These are phyloP conservation scores for Phytophthora ohioensis DNA, from an alignment of 352 stramenopile genomes.

Conservation along the genomic window DNA sequence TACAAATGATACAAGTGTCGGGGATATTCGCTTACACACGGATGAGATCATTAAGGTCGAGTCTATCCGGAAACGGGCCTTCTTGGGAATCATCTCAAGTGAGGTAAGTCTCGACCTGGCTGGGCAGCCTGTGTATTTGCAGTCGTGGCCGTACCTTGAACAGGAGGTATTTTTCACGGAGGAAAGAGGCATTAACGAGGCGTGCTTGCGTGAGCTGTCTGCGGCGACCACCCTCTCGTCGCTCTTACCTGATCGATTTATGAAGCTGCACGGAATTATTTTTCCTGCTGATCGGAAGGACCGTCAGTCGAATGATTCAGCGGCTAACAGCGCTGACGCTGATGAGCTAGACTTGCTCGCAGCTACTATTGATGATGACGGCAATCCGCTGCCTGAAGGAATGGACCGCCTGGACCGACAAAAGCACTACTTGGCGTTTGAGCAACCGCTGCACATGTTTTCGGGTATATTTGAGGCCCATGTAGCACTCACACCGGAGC, in stretches of 20 bases:
- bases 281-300: slow-evolving; percentile 67
- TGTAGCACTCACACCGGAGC: slow-evolving; percentile 44
- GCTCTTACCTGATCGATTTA: slow-evolving; percentile 57
- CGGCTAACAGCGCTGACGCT: slow-evolving; percentile 18
- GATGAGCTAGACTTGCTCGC: slow-evolving; percentile 51
- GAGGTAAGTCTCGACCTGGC: slow-evolving; percentile 55
- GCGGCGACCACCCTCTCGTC: slow-evolving; percentile 55
- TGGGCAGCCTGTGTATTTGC: slow-evolving; percentile 68
- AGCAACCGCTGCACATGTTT: slow-evolving; percentile 82
- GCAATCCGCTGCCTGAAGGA: slow-evolving; percentile 38
- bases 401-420: slow-evolving; percentile 46
- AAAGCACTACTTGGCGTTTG: slow-evolving; percentile 83
- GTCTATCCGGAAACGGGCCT: slow-evolving; percentile 77
- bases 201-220: slow-evolving; percentile 66
- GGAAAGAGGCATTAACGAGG: slow-evolving; percentile 55
- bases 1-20: slow-evolving; percentile 20
- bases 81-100: slow-evolving; percentile 54
- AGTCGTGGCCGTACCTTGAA: slow-evolving; percentile 84
- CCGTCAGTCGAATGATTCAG: slow-evolving; percentile 23
- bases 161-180: slow-evolving; percentile 59
- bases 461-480: slow-evolving; percentile 78
- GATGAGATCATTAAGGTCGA: slow-evolving; percentile 58
- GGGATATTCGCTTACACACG: slow-evolving; percentile 47
- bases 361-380: slow-evolving; percentile 46
- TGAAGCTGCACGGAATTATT: slow-evolving; percentile 71